phyloP scores from a whole-genome alignment of 352 stramenopile species.

The Pythium plurisporium region DNA sequence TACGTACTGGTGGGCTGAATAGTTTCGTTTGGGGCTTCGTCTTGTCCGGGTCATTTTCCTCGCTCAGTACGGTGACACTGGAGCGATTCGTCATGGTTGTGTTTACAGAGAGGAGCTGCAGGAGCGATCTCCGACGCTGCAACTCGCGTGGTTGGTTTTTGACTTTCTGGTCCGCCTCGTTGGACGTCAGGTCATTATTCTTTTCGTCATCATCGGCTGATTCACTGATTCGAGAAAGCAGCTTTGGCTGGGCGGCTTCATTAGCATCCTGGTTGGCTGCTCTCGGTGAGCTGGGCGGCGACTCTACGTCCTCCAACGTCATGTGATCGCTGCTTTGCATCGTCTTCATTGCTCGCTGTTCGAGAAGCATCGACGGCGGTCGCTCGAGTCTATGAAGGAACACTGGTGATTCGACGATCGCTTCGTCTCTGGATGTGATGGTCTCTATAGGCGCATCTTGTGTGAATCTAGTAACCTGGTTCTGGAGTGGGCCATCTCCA shows the following conservation, averaged over 20 bases:
- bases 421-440: not conserved
- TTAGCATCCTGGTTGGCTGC: not conserved
- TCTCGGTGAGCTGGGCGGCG: conserved; percentile 10
- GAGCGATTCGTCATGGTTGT: not conserved
- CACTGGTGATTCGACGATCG: conserved; percentile 1
- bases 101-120: not conserved
- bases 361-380: conserved; percentile 21
- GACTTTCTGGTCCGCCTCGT: not conserved
- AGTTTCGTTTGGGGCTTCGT: not conserved
- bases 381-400: conserved; percentile 27
- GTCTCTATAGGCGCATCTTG: not conserved
- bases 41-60: not conserved
- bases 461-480: not conserved
- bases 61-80: too few relatives aligned
- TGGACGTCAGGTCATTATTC: not conserved
- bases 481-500: not conserved
- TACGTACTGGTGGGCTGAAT: conserved; percentile 1
- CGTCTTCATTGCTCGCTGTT: conserved; percentile 12
- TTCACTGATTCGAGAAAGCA: not conserved
- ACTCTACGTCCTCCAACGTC: conserved; percentile 28
- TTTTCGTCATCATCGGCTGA: not conserved
- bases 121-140: not conserved
- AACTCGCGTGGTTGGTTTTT: not conserved
- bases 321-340: conserved; percentile 10
- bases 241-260: not conserved